phyloP scores from a whole-genome alignment of 805 yeast genomes.

The Nakazawaea pomicola region DNA sequence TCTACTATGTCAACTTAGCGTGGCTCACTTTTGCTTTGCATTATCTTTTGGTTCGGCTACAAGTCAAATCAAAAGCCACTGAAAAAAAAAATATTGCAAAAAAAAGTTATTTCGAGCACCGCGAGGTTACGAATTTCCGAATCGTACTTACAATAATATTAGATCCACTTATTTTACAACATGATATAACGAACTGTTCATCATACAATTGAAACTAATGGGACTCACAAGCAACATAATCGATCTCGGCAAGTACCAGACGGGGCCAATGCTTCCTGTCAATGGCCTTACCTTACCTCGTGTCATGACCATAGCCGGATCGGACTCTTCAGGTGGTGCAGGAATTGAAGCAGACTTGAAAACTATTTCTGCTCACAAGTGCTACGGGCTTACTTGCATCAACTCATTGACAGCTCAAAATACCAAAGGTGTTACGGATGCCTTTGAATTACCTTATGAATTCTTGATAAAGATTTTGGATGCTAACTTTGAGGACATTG shows the following conservation, averaged over 20 bases:
- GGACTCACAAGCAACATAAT: not conserved
- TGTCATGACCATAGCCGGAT: constrained; percentile 58
- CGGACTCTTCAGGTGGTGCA: constrained; percentile 87
- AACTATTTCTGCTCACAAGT: constrained; percentile 68
- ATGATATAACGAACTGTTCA: too few species aligned
- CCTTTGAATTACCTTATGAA: constrained; percentile 37
- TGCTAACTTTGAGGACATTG: constrained; percentile 53
- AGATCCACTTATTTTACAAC: not conserved
- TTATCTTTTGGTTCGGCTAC: too few species aligned
- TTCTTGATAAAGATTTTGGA: constrained; percentile 46
- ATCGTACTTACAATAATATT: too few species aligned
- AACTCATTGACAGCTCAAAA: constrained; percentile 82
- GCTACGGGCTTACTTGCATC: constrained; percentile 73
- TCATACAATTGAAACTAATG: not conserved
- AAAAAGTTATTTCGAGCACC: too few species aligned
- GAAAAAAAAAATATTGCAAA: too few species aligned
- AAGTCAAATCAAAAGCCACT: too few species aligned
- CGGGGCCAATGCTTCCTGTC: not conserved
- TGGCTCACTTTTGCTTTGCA: too few species aligned
- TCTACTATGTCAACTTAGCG: too few species aligned
- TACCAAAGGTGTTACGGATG: constrained; percentile 38
- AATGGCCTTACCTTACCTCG: constrained; percentile 22
- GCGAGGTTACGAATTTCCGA: too few species aligned
- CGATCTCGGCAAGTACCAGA: not conserved
- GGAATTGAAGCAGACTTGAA: constrained; percentile 89